These are phyloP conservation scores for Davidsoniella eucalypti DNA, from an alignment of 2,329 filamentous ascomycete genomes.

Conservation along the genomic window DNA sequence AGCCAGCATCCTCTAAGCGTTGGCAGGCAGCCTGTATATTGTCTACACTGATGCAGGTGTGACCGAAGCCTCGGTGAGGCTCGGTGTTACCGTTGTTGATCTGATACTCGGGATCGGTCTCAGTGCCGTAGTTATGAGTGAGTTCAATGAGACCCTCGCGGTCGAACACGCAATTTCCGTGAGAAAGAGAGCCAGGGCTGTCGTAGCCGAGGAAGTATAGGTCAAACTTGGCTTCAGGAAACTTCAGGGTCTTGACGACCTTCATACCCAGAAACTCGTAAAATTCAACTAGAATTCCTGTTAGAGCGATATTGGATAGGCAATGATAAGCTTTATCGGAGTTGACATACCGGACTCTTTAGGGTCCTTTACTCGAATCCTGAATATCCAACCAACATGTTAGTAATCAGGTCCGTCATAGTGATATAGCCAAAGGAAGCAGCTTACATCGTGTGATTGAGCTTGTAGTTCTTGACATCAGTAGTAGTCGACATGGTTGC, in stretches of 20 bases:
- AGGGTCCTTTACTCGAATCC: conserved; percentile 90
- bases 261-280: conserved; percentile 87
- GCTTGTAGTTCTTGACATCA: conserved; percentile 60
- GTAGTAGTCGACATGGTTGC: conserved; percentile 52
- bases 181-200: conserved; percentile 54
- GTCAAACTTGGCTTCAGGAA: conserved; percentile 81
- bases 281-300: conserved; percentile 50
- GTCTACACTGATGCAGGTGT: conserved; percentile 70
- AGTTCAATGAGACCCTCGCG: conserved; percentile 84
- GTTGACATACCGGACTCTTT: conserved; percentile 47
- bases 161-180: conserved; percentile 56
- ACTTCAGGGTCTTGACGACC: conserved; percentile 62
- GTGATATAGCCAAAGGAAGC: not conserved
- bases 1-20: conserved; percentile 76
- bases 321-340: not conserved
- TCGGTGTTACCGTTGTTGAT: conserved; percentile 84
- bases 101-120: conserved; percentile 64
- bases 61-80: conserved; percentile 67
- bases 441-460: conserved; percentile 71
- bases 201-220: conserved; percentile 93
- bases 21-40: conserved; percentile 80
- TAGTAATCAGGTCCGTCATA: not conserved
- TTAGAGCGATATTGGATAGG: not conserved
- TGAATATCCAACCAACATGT: conserved; percentile 20
- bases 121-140: conserved; percentile 73